Evolutionary conservation across 192 early-diverging fungal genomes (phyloP).

Genomic region (Entomortierella parvispora): DNA sequence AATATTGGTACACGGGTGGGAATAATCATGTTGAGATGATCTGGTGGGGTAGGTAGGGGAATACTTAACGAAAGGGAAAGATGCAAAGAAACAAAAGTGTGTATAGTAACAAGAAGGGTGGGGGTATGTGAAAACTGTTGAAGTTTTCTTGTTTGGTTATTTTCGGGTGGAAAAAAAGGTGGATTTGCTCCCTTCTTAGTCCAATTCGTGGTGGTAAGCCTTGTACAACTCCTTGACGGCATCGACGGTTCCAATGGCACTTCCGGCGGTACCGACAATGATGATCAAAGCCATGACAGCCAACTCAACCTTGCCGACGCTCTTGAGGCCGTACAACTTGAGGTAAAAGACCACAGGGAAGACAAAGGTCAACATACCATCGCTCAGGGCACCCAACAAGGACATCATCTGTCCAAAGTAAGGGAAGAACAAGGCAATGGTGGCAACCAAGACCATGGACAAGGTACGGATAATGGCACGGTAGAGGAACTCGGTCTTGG

Average conservation of each 20-base stretch:
- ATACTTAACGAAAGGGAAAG: too few species aligned
- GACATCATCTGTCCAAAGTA: constrained; percentile 76
- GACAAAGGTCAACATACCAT: constrained; percentile 66
- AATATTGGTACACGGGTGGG: too few species aligned
- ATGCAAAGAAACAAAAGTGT: too few species aligned
- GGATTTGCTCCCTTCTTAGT: too few species aligned
- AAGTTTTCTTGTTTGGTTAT: too few species aligned
- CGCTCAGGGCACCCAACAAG: constrained; percentile 65
- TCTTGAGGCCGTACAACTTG: constrained; percentile 60
- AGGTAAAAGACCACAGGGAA: constrained; percentile 67
- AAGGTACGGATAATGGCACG: constrained; percentile 59
- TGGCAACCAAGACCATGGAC: constrained; percentile 55
- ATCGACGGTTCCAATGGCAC: constrained; percentile 70
- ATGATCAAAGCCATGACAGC: constrained; percentile 35
- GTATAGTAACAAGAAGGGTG: too few species aligned
- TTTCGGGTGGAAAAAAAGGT: too few species aligned
- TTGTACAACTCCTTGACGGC: constrained; percentile 67
- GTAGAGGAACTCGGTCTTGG: constrained; percentile 50
- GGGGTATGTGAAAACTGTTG: too few species aligned
- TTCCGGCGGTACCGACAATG: constrained; percentile 67
- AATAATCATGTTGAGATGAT: too few species aligned
- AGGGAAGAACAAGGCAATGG: constrained; percentile 62
- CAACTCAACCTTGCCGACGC: constrained; percentile 31
- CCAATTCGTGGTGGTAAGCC: constrained; percentile 54
- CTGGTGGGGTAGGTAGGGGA: too few species aligned